These are phyloP conservation scores for Phyllostachys edulis DNA, from an alignment of 176 grass and related monocot species.

Conservation along the genomic window DNA sequence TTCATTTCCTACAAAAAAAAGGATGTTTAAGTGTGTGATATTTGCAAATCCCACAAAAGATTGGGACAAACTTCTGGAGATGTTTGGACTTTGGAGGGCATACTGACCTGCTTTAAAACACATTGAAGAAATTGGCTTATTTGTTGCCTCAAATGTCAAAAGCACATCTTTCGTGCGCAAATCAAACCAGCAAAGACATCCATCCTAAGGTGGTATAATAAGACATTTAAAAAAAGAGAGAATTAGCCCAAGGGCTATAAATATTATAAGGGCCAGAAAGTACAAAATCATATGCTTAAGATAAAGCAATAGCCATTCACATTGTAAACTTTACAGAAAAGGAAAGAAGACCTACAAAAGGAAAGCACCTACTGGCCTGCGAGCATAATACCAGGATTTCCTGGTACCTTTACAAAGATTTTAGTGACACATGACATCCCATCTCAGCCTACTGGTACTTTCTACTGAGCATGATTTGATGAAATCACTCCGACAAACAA, in stretches of 20 bases:
- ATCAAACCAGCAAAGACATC: constrained; percentile 89
- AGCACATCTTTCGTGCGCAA: constrained; percentile 72
- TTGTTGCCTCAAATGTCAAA: constrained; percentile 56
- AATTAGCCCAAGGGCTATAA: not conserved
- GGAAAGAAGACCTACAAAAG: not conserved
- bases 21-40: not conserved
- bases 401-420: not conserved
- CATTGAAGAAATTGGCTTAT: constrained; percentile 70
- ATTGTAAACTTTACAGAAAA: not conserved
- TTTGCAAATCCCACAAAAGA: not conserved
- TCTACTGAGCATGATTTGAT: not conserved
- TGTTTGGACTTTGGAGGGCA: constrained; percentile 17
- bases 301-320: not conserved
- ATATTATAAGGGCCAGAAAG: not conserved
- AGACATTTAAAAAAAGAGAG: not conserved
- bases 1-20: constrained; percentile 72
- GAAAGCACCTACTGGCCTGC: not conserved
- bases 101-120: constrained; percentile 82
- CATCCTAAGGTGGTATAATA: constrained; percentile 56
- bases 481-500: not conserved
- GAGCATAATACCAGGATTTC: not conserved
- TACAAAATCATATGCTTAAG: not conserved
- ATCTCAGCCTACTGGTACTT: not conserved
- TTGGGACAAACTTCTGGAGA: not conserved
- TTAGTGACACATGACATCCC: not conserved